Base-by-base conservation (phyloP, 2,329 filamentous ascomycete genomes). In the Pseudomassariella vexata region DNA sequence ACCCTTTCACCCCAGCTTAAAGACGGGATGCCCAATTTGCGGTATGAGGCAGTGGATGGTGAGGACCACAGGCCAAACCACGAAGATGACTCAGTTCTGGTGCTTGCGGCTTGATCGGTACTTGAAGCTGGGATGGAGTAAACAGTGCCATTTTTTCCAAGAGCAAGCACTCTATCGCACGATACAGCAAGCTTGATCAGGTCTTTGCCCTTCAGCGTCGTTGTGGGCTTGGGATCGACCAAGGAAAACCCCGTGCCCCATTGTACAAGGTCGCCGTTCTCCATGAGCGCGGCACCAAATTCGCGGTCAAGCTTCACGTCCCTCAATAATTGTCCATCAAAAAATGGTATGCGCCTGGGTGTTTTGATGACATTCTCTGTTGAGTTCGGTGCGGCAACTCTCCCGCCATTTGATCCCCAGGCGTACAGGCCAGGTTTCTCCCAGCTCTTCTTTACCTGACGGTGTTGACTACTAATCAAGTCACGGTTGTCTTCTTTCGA, bases 371-470 rank as follows among this genome's bases (percentile, higher is more conserved):
- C 73, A 19, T 66, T 64, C 34, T 95, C 88, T 31, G 82, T 72
- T 7, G 84, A 90, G 41, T 83, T 79, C 1, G 89, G 88, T 24
- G 89, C 88, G 22, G 85, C 85, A n/a, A 95, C 89, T 46, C 74
- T 75, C 38, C 88, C 86, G 11, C 68, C 66, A 49, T 98, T 98
- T 12, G 83, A 87, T 1, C 92, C 92, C 90, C 92, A 98, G 5
- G 83, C 79, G 59, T 94, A 96, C 0, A 96, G 83, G 2, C 89
- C 92, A 0, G 92, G 90, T 38, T 85, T 80, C 58, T 78, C 76
- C 70, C 73, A 79, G 58, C 85, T 94, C 52, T 76, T 78, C 62
- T 85, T 87, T 37, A 95, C 84, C 62, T 95, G 90, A 5, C 86
- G 63, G 60, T 94, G 87, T 55, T 94, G 86, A 9, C 84, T 85